A percentile compares a stretch with the other conserved stretches of the same genome.
Conservation (phyloP, 2,329 filamentous ascomycete genomes). For the Sarocladiaceae sp. region DNA sequence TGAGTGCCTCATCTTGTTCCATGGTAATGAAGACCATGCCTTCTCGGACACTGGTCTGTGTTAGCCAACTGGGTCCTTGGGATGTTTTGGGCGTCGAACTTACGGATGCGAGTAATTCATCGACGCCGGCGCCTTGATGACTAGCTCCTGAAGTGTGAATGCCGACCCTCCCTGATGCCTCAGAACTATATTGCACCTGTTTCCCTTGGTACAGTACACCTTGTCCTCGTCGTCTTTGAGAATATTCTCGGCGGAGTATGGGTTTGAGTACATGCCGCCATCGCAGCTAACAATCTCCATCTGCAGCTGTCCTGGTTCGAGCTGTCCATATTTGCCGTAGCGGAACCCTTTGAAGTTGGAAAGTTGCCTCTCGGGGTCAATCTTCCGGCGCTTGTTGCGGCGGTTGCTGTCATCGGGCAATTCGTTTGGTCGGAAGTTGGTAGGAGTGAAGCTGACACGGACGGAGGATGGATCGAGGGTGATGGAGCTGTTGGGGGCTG, state of each 20-base stretch:
- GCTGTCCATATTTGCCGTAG: constrained; percentile 83
- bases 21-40: constrained; percentile 90
- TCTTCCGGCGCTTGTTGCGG: constrained; percentile 61
- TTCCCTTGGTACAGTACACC: constrained; percentile 87
- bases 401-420: constrained; percentile 39
- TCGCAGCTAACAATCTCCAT: constrained; percentile 92
- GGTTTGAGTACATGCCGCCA: constrained; percentile 64
- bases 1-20: constrained; percentile 69
- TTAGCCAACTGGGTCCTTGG: neutral
- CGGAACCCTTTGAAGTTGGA: constrained; percentile 53
- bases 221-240: constrained; percentile 69
- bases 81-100: constrained; percentile 32
- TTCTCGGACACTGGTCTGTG: constrained; percentile 61
- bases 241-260: constrained; percentile 72
- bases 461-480: too few relatives aligned
- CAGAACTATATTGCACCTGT: constrained; percentile 79
- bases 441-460: too few relatives aligned
- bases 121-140: constrained; percentile 76
- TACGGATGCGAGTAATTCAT: constrained; percentile 80
- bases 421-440: constrained; percentile 29
- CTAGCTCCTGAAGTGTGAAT: constrained; percentile 77
- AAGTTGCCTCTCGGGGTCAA: constrained; percentile 55
- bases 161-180: constrained; percentile 73
- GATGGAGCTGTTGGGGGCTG: constrained; percentile 18
- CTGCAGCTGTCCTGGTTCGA: constrained; percentile 70